Percentiles rank a stretch among this genome's conserved stretches.
These are phyloP conservation scores for Zancudomyces culisetae DNA, from an alignment of 371 early-diverging fungal genomes.

Conservation along the genomic window DNA sequence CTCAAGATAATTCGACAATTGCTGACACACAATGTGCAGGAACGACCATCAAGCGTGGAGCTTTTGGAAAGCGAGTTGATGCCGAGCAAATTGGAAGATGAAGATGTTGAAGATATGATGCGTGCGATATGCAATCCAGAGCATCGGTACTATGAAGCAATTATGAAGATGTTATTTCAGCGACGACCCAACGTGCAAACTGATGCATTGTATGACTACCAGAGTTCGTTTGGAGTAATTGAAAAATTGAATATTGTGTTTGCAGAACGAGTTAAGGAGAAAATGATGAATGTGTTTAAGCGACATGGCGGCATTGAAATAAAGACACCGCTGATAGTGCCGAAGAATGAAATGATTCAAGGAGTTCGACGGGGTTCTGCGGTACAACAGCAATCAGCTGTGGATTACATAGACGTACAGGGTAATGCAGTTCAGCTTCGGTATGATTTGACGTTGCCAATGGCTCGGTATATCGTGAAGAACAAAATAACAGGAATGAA, in stretches of 20 bases:
- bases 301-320: slow-evolving; percentile 76
- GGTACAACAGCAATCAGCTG: slow-evolving; percentile 49
- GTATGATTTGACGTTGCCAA: slow-evolving; percentile 81
- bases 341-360: slow-evolving; percentile 52
- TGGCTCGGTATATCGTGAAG: slow-evolving; percentile 67
- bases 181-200: slow-evolving; percentile 62
- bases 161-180: slow-evolving; percentile 66
- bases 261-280: slow-evolving; percentile 46
- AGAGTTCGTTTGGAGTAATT: slow-evolving; percentile 25
- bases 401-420: slow-evolving; percentile 57
- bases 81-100: slow-evolving; percentile 78
- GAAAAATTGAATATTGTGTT: slow-evolving; percentile 43
- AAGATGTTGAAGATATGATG: slow-evolving; percentile 77
- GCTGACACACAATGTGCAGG: slow-evolving; percentile 55
- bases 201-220: slow-evolving; percentile 78
- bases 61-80: slow-evolving; percentile 55
- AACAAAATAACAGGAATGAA: slow-evolving; percentile 52
- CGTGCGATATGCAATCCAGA: slow-evolving; percentile 75
- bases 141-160: slow-evolving; percentile 63
- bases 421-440: slow-evolving; percentile 75
- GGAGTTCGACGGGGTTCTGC: too few relatives aligned
- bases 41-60: slow-evolving; percentile 69
- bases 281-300: slow-evolving; percentile 59
- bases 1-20: slow-evolving; percentile 47
- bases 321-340: slow-evolving; percentile 64